Base-by-base conservation (phyloP, 768 basidiomycete species). In the Mycena crocata region DNA sequence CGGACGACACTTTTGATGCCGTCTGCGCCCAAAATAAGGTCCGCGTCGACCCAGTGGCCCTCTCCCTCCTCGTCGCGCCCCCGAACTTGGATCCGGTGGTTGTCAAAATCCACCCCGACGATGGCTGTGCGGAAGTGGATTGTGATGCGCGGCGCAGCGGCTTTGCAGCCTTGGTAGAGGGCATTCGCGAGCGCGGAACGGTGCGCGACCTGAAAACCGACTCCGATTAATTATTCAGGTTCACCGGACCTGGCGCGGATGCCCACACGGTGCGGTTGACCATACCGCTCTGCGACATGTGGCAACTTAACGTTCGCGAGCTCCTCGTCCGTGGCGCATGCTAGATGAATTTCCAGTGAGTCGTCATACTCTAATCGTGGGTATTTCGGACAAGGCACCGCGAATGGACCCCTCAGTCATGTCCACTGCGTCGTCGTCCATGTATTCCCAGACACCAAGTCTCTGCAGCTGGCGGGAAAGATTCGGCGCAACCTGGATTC, bases 401-500 rank as follows among this genome's bases (percentile, higher is more conserved):
- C 77, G 66, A 13, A 82, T 72, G 49, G 69, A 73, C 9, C 70
- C 71, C n/a, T 64, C 59, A 37, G 74, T 70, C 32, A 80, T 57
- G 1, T 75, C 71, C 0, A 79, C 77, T 2, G 76, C 77, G 35
- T 78, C 74, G 19, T 57, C 48, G 35, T 66, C 66, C 23, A 79
- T 70, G 26, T 72, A 54, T 9, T 76, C 70, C 62, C 78, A 70
- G 10, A 74, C 70, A 17, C 77, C 78, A 28, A 77, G 74, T 10
- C 62, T 35, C 24, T 75, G 66, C 24, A 80, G 64, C 44, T 78
- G 69, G 6, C 78, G 71, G 5, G 74, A 71, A n/a, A 81, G 72
- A 54, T 81, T 81, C 7, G 80, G 78, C 2, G 79, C 74, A 35
- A 80, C 67, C 69, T 81, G 79, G 48, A 81, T 81, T 0, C 80